Conservation (phyloP, 2,329 filamentous ascomycete genomes). For the Phialocephala subalpina region DNA sequence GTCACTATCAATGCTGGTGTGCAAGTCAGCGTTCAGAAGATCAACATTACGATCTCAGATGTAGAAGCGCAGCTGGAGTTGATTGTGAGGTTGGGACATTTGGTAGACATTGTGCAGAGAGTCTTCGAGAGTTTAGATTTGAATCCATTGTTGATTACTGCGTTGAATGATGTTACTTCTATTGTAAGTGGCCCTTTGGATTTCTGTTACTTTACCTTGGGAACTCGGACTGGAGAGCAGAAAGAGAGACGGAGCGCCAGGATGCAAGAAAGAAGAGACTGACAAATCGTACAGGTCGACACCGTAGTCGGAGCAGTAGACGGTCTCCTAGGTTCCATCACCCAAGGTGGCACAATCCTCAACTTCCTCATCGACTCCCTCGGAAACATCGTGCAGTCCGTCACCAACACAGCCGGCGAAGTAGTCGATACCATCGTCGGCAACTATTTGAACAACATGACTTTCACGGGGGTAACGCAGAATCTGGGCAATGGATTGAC, state of each 20-base stretch:
- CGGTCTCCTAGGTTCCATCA: constrained; percentile 65
- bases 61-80: constrained; percentile 66
- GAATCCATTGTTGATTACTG: constrained; percentile 65
- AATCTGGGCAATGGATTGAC: constrained; percentile 47
- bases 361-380: constrained; percentile 67
- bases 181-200: constrained; percentile 47
- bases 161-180: constrained; percentile 61
- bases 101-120: constrained; percentile 68
- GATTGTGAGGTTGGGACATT: constrained; percentile 64
- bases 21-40: constrained; percentile 52
- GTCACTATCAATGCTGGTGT: constrained; percentile 61
- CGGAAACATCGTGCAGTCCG: constrained; percentile 69
- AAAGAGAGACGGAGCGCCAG: neutral
- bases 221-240: neutral
- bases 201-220: neutral
- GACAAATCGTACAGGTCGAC: constrained; percentile 44
- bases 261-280: too few relatives aligned
- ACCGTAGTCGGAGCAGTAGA: constrained; percentile 64
- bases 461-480: constrained; percentile 47
- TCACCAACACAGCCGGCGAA: constrained; percentile 54
- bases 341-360: constrained; percentile 60
- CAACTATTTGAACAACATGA: constrained; percentile 67
- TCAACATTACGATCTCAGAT: constrained; percentile 69
- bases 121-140: constrained; percentile 66
- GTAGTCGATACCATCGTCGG: constrained; percentile 62